phyloP scores from a whole-genome alignment of 1,284 basidiomycete genomes.

The Chondrostereum purpureum region DNA sequence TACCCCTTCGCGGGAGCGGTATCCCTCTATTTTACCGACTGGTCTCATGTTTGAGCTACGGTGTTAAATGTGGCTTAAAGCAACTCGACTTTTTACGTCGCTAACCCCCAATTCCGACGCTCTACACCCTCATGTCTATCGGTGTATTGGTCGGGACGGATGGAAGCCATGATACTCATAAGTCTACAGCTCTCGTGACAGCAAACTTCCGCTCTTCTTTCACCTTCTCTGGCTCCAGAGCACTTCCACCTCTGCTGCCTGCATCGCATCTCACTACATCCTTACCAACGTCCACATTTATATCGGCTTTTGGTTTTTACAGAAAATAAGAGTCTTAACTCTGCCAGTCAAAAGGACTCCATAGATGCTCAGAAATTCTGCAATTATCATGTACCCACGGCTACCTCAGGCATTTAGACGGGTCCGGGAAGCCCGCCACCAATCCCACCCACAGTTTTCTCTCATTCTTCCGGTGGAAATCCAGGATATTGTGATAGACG shows the following conservation, averaged over 20 bases:
- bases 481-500: constrained; percentile 16
- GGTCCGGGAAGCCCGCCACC: not conserved
- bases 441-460: not conserved
- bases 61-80: no score
- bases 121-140: not conserved
- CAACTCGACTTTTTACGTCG: no score
- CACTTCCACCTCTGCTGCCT: not conserved
- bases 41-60: no score
- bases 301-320: no score
- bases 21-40: not conserved
- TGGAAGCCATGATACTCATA: not conserved
- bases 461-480: constrained; percentile 15
- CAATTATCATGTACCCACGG: not conserved
- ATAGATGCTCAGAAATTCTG: no score
- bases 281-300: no score
- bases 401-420: not conserved
- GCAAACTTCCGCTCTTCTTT: not conserved
- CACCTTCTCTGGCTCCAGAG: not conserved
- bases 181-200: not conserved
- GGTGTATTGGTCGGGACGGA: not conserved
- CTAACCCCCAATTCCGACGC: no score
- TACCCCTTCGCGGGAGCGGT: not conserved
- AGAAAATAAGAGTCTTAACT: no score
- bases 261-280: no score
- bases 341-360: no score